phyloP scores from a whole-genome alignment of 441 rosid species.

The Macaranga tanarius region DNA sequence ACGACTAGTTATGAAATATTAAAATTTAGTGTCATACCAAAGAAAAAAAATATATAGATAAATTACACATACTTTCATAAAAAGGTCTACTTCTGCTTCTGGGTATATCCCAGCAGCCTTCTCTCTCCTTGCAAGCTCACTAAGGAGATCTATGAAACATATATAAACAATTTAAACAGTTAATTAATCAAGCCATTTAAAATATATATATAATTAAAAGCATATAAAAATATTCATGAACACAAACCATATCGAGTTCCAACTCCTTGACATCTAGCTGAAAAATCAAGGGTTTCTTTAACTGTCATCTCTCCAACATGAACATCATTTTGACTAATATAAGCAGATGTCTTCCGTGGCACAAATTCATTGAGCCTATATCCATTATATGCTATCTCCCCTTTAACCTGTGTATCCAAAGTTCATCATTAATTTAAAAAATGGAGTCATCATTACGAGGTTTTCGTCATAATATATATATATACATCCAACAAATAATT shows the following conservation, averaged over 20 bases:
- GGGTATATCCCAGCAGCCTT: slow-evolving; percentile 22
- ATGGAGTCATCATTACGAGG: no score
- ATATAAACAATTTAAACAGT: not conserved
- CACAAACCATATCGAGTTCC: slow-evolving; percentile 27
- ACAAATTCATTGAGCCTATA: slow-evolving; percentile 21
- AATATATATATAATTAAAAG: not conserved
- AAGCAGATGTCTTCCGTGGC: slow-evolving; percentile 28
- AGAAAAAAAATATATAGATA: no score
- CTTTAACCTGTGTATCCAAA: slow-evolving; percentile 10
- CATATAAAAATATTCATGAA: not conserved
- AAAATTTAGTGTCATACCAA: no score
- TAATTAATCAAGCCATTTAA: not conserved
- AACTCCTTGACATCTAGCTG: slow-evolving; percentile 27
- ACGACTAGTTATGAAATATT: no score
- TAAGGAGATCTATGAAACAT: slow-evolving; percentile 16
- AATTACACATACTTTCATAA: slow-evolving; percentile 25
- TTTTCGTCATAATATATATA: no score
- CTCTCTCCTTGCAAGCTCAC: slow-evolving; percentile 28
- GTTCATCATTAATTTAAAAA: no score
- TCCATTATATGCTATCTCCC: slow-evolving; percentile 23
- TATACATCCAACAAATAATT: not conserved
- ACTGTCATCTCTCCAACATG: slow-evolving; percentile 29
- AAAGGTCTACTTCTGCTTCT: slow-evolving; percentile 30
- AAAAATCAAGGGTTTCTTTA: slow-evolving; percentile 30
- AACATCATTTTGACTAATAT: slow-evolving; percentile 31